Base-by-base conservation (phyloP, 2,329 filamentous ascomycete species). In the Neoscytalidium dimidiatum region DNA sequence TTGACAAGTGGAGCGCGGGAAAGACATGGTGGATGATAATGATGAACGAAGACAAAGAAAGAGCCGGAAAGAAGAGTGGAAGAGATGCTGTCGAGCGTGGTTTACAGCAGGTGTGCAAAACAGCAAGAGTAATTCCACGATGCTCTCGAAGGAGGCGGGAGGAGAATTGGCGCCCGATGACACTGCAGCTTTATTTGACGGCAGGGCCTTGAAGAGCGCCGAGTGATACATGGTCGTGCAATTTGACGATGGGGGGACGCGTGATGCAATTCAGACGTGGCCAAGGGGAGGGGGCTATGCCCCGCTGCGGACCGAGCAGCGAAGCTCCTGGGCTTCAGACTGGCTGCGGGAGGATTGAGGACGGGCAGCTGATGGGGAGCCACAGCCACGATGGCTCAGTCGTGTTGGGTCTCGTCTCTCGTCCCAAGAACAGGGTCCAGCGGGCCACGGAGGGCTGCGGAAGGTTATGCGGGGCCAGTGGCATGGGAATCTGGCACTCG, bases 381-480 rank as follows among this genome's bases (percentile, higher is more conserved):
- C 51, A 28, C 51, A n/a, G 26, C 41, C 56, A 58, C 41, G 56
- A 58, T 58, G 56, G 7, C 31, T 58, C 38, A 57, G 21, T 33
- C 33, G 56, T 58, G 56, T 58, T 58, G 56, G 38, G 51, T 35
- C n/a, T 35, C 28, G 29, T 33, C 19, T 7, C 1, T 33, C 7
- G 48, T 11, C 14, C 26, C 46, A 17, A 33, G 49, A 13, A 29
- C 56, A 58, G 56, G 56, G 56, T 58, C 56, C 38, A 29, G 11
- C 17, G 38, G n/a, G 23, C 17, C 3, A 14, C 38, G 38, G 56
- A 58, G n/a, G 35, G 14, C 14, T 31, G 38, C 38, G 35, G 56
- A 58, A 58, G 56, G 56, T 58, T 58, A 58, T 46, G 56, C 56
- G 56, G 41, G 41, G 35, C 33, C 52, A 29, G 21, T 57, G 52